These are phyloP conservation scores for Podospora sp. DNA, from an alignment of 495 filamentous ascomycete species.

Conservation along the genomic window DNA sequence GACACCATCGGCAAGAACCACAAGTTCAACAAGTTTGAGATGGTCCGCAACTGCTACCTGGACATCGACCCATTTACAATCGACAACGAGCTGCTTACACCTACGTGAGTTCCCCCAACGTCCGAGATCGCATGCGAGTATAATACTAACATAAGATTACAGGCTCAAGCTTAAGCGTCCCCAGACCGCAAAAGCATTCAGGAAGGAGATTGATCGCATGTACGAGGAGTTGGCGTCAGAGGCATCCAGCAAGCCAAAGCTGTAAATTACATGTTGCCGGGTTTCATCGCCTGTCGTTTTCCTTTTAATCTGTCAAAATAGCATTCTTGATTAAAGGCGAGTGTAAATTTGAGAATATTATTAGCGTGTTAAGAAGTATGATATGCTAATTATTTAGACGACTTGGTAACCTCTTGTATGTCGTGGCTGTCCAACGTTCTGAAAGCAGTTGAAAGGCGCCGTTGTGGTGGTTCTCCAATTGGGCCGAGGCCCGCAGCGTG, in stretches of 20 bases:
- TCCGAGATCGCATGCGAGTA: background rate
- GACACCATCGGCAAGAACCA: conserved; percentile 79
- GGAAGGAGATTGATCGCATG: conserved; percentile 71
- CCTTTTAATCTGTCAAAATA: background rate
- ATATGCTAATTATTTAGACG: no score
- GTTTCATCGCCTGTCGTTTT: background rate
- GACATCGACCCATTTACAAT: conserved; percentile 89
- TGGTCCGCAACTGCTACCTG: conserved; percentile 72
- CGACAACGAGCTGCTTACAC: conserved; percentile 92
- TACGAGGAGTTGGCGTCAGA: conserved; percentile 66
- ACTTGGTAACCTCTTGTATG: no score
- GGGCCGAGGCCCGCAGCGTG: no score
- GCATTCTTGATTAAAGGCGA: background rate
- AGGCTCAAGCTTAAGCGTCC: conserved; percentile 96
- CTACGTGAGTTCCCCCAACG: conserved; percentile 71
- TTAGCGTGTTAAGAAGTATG: background rate
- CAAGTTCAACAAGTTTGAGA: conserved; percentile 89
- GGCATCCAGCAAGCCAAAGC: conserved; percentile 42
- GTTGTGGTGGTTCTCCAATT: no score
- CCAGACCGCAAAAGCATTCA: conserved; percentile 78
- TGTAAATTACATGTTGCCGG: conserved; percentile 33
- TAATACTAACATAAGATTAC: conserved; percentile 11
- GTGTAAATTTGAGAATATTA: background rate
- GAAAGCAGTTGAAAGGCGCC: no score
- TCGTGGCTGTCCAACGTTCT: no score